Conservation (phyloP, 2,329 filamentous ascomycete species). For the Cryphonectria parasitica region DNA sequence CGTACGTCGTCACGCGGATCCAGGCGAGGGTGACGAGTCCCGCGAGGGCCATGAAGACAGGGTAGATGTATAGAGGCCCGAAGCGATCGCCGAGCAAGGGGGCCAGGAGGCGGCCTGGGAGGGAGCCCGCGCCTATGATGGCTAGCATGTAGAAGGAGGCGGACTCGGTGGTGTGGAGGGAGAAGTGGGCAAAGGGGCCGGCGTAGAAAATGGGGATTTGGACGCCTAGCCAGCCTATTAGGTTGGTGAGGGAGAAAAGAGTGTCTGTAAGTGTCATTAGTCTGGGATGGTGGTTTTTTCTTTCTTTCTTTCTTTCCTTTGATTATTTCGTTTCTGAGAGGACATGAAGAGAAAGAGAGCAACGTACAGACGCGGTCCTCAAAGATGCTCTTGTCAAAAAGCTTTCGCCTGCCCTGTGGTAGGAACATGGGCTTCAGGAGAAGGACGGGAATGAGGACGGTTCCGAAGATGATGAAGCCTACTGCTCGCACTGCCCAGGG, state of each 20-base stretch:
- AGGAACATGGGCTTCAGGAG: slow-evolving; percentile 41
- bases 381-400: slow-evolving; percentile 46
- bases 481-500: slow-evolving; percentile 35
- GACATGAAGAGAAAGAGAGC: slow-evolving; percentile 27
- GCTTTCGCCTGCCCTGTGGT: slow-evolving; percentile 39
- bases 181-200: slow-evolving; percentile 14
- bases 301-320: slow-evolving; percentile 1
- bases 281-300: background rate
- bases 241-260: slow-evolving; percentile 27
- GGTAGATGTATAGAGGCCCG: slow-evolving; percentile 43
- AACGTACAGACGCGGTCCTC: slow-evolving; percentile 42
- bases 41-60: slow-evolving; percentile 37
- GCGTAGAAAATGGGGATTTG: slow-evolving; percentile 43
- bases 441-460: slow-evolving; percentile 33
- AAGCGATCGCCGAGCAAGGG: slow-evolving; percentile 43
- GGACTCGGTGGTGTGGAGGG: slow-evolving; percentile 34
- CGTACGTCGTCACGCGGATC: slow-evolving; percentile 40
- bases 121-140: slow-evolving; percentile 45
- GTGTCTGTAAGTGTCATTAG: background rate
- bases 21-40: slow-evolving; percentile 42
- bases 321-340: no score
- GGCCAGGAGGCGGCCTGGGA: slow-evolving; percentile 45
- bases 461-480: slow-evolving; percentile 37
- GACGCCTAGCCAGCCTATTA: slow-evolving; percentile 41
- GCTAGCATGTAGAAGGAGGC: slow-evolving; percentile 46